Conservation (phyloP, 139 green algal genomes). For the Micromonas pusilla region DNA sequence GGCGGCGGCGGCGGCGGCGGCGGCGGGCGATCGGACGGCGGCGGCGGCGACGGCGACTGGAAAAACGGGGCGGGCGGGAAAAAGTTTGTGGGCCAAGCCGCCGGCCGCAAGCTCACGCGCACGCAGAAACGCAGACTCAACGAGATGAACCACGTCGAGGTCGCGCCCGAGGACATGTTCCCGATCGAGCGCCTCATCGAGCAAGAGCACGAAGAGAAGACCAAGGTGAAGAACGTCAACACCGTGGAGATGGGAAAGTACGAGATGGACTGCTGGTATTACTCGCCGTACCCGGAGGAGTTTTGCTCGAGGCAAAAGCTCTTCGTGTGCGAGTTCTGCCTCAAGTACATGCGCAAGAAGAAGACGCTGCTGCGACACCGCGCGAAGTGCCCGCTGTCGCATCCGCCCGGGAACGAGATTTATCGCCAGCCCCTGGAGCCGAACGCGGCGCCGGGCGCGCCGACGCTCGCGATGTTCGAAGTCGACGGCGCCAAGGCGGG, state of each 20-base stretch:
- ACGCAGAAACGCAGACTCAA: constrained; percentile 2
- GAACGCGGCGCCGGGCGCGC: background rate
- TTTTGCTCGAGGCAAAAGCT: constrained; percentile 62
- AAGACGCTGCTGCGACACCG: constrained; percentile 55
- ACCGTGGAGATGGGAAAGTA: constrained; percentile 45
- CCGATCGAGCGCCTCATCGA: constrained; percentile 38
- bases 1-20: no score
- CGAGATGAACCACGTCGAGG: constrained; percentile 1
- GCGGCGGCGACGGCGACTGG: background rate
- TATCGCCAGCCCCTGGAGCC: constrained; percentile 41
- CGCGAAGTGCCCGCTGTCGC: constrained; percentile 44
- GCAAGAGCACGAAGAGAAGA: constrained; percentile 67
- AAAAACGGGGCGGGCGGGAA: no score
- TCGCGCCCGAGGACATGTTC: background rate
- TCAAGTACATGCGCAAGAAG: constrained; percentile 62
- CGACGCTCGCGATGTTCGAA: constrained; percentile 51
- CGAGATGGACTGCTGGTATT: constrained; percentile 62
- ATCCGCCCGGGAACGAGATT: constrained; percentile 76
- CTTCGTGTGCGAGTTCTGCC: constrained; percentile 83
- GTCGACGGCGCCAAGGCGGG: constrained; percentile 75
- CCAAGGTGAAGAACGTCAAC: constrained; percentile 64
- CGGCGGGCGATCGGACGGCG: background rate
- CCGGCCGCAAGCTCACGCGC: constrained; percentile 4
- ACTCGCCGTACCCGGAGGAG: constrained; percentile 56
- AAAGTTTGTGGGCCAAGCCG: background rate